A percentile compares a stretch with the other conserved stretches of the same genome.
phyloP scores from a whole-genome alignment of 768 basidiomycete species.

The Termitomyces sp. region DNA sequence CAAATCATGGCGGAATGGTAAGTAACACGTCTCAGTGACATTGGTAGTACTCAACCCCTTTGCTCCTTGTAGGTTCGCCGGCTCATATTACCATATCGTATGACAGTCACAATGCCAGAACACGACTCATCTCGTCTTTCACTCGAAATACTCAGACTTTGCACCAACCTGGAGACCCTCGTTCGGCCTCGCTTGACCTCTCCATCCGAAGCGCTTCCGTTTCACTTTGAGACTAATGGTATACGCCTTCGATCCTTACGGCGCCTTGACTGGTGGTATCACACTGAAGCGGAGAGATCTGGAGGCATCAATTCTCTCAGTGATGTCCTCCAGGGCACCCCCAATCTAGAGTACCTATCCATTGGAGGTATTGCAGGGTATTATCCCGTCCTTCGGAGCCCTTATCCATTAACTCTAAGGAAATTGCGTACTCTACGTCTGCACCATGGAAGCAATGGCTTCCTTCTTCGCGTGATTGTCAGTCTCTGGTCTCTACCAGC shows the following conservation, averaged over 20 bases:
- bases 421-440: conserved; percentile 55
- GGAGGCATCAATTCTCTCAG: conserved; percentile 66
- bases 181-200: conserved; percentile 41
- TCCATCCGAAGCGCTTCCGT: conserved; percentile 33
- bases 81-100: conserved; percentile 55
- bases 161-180: conserved; percentile 52
- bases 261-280: conserved; percentile 71
- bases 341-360: conserved; percentile 58
- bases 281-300: conserved; percentile 52
- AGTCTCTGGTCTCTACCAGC: conserved; percentile 51
- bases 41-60: background rate
- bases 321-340: conserved; percentile 49
- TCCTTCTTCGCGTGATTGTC: conserved; percentile 49
- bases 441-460: conserved; percentile 39
- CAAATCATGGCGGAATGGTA: conserved; percentile 26
- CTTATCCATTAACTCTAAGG: conserved; percentile 36
- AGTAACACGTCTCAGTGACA: conserved; percentile 15
- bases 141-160: conserved; percentile 47
- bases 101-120: conserved; percentile 39
- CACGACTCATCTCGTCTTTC: conserved; percentile 29
- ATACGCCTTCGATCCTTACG: conserved; percentile 49
- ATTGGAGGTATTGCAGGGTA: conserved; percentile 46
- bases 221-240: conserved; percentile 51
- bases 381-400: conserved; percentile 22
- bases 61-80: conserved; percentile 44